These are phyloP conservation scores for Inga oerstediana DNA, from an alignment of 306 rosid genomes.

Conservation along the genomic window DNA sequence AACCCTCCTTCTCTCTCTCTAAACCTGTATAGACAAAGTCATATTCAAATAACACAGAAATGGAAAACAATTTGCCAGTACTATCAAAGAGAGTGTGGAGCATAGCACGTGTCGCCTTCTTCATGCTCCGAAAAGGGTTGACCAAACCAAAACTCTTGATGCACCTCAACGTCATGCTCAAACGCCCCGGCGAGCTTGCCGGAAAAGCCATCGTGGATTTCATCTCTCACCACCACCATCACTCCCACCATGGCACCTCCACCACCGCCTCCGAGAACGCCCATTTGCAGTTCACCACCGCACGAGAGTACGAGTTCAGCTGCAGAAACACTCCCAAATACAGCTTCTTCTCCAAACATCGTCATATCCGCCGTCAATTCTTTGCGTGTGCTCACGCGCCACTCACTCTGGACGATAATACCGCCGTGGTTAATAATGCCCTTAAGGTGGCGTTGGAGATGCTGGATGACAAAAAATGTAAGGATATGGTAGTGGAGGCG, in stretches of 20 bases:
- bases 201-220: constrained; percentile 77
- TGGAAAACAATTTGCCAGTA: constrained; percentile 51
- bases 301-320: constrained; percentile 86
- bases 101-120: constrained; percentile 63
- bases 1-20: constrained; percentile 23
- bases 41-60: constrained; percentile 11
- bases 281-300: constrained; percentile 32
- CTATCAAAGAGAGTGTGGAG: constrained; percentile 65
- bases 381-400: constrained; percentile 59
- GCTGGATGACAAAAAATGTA: constrained; percentile 35
- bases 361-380: constrained; percentile 46
- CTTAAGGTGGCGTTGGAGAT: constrained; percentile 54
- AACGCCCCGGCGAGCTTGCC: constrained; percentile 85
- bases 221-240: constrained; percentile 51
- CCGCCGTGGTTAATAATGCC: constrained; percentile 33
- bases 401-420: constrained; percentile 55
- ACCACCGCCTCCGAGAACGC: background rate
- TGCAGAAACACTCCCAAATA: constrained; percentile 75
- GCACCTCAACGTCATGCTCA: constrained; percentile 73
- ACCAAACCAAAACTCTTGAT: constrained; percentile 64
- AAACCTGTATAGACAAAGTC: background rate
- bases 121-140: constrained; percentile 75
- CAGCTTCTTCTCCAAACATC: constrained; percentile 45
- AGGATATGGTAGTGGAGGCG: constrained; percentile 27
- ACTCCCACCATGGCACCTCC: constrained; percentile 25